Base-by-base conservation (phyloP, 192 early-diverging fungal species). In the Diversispora epigaea region DNA sequence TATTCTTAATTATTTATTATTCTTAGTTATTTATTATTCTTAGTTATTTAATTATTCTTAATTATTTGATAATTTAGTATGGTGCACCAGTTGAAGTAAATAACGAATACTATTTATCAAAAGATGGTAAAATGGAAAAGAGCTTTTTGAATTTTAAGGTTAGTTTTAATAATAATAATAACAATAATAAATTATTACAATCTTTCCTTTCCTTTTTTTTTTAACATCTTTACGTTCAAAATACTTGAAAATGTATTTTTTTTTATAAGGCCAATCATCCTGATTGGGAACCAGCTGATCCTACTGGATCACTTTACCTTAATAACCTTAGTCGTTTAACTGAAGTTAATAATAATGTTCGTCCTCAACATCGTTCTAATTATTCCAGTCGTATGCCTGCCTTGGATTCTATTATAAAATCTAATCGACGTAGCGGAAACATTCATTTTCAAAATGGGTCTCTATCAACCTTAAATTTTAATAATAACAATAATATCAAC, bases 71-170 rank as follows among this genome's bases (percentile, higher is more conserved):
- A 46, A 17, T 25, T 46, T 56, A 83, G 80, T 96, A 94, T 76
- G 93, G 94, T 1, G 94, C 92, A 2, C 92, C 91, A 1, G 83
- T 84, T 17, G 81, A 84, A 4, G 78, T 68, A 6, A 81, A 81
- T 21, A 82, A 88, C 54, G 89, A 90, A 12, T 84, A 90, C 22
- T 83, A 89, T 71, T 72, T 90, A 1, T 93, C 91, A 1, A 93
- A 95, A 68, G 87, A 94, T 63, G 97, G 95, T 43, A 99, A 99
- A 80, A 98, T 99, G 98, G 96, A 98, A 82, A 93, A 95, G 77
- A 95, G 93, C 4, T 96, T 99, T 76, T 71, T 99, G 75, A 94
- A 93, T 65, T 99, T 99, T 80, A 97, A 97, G 84, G 92, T 91
- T 77, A 62, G 10, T 6, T 22, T 60, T 4, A 12, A 5, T 64